Evolutionary conservation across 345 rosid genomes (phyloP).

Genomic region (Populus alba): DNA sequence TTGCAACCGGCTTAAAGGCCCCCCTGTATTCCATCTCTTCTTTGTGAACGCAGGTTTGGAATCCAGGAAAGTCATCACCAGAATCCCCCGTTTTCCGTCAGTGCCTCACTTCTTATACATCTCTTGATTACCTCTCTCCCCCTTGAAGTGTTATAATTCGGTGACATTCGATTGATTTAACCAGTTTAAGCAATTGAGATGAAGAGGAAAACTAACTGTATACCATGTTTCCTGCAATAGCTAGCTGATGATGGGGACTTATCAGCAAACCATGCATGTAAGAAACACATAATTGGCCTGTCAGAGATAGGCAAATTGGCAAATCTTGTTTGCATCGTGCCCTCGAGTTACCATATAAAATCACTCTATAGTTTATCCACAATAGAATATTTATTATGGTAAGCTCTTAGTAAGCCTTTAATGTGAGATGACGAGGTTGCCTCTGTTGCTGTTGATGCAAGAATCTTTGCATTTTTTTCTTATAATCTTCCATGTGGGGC

Average conservation of each 20-base stretch:
- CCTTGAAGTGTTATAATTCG: not conserved
- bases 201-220: not conserved
- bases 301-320: not conserved
- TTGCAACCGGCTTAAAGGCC: conserved; percentile 49
- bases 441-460: conserved; percentile 17
- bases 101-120: not conserved
- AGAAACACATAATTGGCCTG: not conserved
- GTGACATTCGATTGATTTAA: not conserved
- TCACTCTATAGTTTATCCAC: not conserved
- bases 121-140: not conserved
- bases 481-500: conserved; percentile 48
- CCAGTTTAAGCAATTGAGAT: not conserved
- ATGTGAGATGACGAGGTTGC: conserved; percentile 27
- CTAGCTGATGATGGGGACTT: not conserved
- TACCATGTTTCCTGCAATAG: not conserved
- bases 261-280: not conserved
- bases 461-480: conserved; percentile 1
- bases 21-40: conserved; percentile 51
- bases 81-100: conserved; percentile 40
- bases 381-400: conserved; percentile 15
- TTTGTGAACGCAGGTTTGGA: conserved; percentile 46
- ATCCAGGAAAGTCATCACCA: conserved; percentile 58
- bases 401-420: not conserved
- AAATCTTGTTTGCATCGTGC: not conserved
- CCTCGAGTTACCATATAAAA: not conserved